phyloP scores from a whole-genome alignment of 2,329 filamentous ascomycete genomes.

The Leptographium flavum region DNA sequence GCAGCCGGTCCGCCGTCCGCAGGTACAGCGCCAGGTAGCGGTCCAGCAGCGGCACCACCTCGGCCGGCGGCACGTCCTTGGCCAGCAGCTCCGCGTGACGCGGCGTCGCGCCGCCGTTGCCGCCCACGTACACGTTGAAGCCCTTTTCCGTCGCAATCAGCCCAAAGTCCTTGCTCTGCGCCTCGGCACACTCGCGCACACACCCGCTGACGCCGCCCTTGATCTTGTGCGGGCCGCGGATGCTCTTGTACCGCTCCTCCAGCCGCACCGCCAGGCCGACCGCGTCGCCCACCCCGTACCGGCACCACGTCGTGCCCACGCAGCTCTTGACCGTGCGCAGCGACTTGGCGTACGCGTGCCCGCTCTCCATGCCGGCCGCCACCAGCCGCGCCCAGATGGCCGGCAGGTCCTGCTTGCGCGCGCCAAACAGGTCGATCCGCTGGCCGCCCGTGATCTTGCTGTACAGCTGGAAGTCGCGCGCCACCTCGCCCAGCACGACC shows the following conservation, averaged over 20 bases:
- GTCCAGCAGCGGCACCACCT: constrained; percentile 73
- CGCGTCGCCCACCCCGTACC: constrained; percentile 77
- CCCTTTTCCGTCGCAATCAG: constrained; percentile 86
- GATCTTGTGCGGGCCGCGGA: constrained; percentile 79
- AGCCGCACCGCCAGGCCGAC: constrained; percentile 81
- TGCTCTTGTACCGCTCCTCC: constrained; percentile 84
- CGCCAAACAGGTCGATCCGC: constrained; percentile 86
- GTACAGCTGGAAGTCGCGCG: constrained; percentile 72
- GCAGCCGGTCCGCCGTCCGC: constrained; percentile 77
- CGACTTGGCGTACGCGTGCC: constrained; percentile 82
- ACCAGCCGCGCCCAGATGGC: constrained; percentile 71
- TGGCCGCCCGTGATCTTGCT: constrained; percentile 89
- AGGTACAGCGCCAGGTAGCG: constrained; percentile 91
- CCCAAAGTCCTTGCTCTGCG: constrained; percentile 87
- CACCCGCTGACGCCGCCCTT: constrained; percentile 85
- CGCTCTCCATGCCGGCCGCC: constrained; percentile 76
- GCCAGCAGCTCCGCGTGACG: constrained; percentile 70
- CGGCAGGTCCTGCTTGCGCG: constrained; percentile 71
- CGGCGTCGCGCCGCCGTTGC: constrained; percentile 79
- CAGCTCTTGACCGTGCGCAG: constrained; percentile 84
- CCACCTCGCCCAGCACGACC: constrained; percentile 69
- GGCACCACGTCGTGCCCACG: constrained; percentile 82
- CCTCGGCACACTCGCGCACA: constrained; percentile 85
- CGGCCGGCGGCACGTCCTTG: constrained; percentile 70
- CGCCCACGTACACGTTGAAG: constrained; percentile 83